Conservation (phyloP, 2,329 filamentous ascomycete genomes). For the Chaetomiaceae sp. region DNA sequence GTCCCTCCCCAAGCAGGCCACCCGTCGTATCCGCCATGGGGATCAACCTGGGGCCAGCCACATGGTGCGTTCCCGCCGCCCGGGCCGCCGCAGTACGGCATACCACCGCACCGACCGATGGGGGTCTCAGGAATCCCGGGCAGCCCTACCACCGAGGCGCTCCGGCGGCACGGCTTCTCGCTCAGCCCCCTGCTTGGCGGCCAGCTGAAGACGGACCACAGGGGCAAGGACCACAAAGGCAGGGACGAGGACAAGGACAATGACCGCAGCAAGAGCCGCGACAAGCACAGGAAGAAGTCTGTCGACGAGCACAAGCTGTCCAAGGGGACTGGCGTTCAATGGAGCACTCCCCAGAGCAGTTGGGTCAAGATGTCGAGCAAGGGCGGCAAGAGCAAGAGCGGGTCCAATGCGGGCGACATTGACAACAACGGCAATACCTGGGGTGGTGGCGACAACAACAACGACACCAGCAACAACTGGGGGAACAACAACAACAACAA, state of each 20-base stretch:
- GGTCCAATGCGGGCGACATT: not conserved
- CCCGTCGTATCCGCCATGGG: conserved; percentile 1
- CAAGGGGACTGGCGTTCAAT: conserved; percentile 7
- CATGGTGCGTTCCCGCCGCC: conserved; percentile 1
- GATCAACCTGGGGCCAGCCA: not conserved
- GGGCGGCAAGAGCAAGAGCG: conserved; percentile 1
- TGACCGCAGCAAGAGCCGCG: not conserved
- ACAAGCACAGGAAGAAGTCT: not conserved
- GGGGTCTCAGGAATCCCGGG: conserved; percentile 4
- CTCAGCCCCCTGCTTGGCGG: conserved; percentile 2
- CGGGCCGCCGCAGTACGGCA: conserved; percentile 3
- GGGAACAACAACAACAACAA: conserved; percentile 11
- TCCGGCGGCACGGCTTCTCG: not conserved
- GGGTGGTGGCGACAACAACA: not conserved
- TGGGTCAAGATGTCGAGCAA: conserved; percentile 6
- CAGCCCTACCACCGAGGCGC: not conserved
- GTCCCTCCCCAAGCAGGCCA: not conserved
- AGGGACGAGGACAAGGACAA: no score
- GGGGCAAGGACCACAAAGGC: not conserved
- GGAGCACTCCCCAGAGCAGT: conserved; percentile 12
- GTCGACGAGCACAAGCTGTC: not conserved
- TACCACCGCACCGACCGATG: not conserved
- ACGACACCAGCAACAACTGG: not conserved
- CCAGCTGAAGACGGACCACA: not conserved
- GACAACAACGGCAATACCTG: conserved; percentile 6